phyloP scores from a whole-genome alignment of 2,329 filamentous ascomycete genomes.

The Aspergillus ibericus region DNA sequence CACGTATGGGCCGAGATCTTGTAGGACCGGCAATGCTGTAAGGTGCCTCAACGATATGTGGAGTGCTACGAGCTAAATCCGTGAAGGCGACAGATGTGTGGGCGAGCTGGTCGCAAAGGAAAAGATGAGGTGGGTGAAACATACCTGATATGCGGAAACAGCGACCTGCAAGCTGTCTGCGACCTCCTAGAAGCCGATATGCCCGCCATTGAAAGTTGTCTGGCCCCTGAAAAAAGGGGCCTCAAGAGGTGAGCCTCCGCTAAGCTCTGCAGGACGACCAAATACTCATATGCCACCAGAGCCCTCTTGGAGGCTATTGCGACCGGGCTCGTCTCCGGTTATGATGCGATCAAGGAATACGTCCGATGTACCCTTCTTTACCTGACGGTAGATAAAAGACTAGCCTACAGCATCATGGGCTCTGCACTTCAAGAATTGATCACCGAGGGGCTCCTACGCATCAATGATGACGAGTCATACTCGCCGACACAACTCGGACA shows the following conservation, averaged over 20 bases:
- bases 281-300: slow-evolving; percentile 40
- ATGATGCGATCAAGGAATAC: slow-evolving; percentile 66
- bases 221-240: slow-evolving; percentile 66
- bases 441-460: slow-evolving; percentile 55
- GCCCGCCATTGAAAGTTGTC: slow-evolving; percentile 67
- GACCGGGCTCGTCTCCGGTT: slow-evolving; percentile 66
- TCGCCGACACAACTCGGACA: slow-evolving; percentile 65
- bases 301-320: slow-evolving; percentile 71
- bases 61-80: slow-evolving; percentile 21
- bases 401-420: slow-evolving; percentile 57
- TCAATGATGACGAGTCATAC: slow-evolving; percentile 54
- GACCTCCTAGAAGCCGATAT: slow-evolving; percentile 71
- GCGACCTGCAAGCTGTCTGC: slow-evolving; percentile 68
- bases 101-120: slow-evolving; percentile 73
- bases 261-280: not conserved
- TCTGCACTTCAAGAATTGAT: slow-evolving; percentile 60
- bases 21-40: slow-evolving; percentile 75
- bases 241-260: slow-evolving; percentile 59
- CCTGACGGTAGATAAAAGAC: slow-evolving; percentile 53
- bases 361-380: slow-evolving; percentile 67
- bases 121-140: slow-evolving; percentile 77
- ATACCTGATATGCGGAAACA: slow-evolving; percentile 69
- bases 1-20: slow-evolving; percentile 72
- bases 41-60: slow-evolving; percentile 14
- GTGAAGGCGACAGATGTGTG: slow-evolving; percentile 69